Evolutionary conservation across 2,329 filamentous ascomycete species (phyloP).

Genomic region (Ceratocystis lukuohia): DNA sequence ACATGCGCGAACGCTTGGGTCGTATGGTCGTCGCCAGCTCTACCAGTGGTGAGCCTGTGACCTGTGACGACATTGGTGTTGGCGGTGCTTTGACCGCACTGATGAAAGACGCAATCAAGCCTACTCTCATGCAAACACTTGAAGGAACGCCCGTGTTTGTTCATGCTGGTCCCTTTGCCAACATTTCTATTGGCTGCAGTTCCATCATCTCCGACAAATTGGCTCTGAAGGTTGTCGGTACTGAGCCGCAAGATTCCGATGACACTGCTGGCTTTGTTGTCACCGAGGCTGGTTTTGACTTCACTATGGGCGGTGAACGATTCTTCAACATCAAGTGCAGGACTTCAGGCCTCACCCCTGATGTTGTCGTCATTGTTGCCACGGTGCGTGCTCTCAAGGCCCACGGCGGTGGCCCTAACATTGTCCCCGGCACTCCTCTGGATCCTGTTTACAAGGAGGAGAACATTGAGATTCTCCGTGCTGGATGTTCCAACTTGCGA

Average conservation of each 20-base stretch:
- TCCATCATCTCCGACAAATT: conserved; percentile 91
- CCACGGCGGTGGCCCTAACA: conserved; percentile 90
- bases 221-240: conserved; percentile 88
- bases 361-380: conserved; percentile 88
- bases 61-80: conserved; percentile 87
- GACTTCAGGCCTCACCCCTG: conserved; percentile 79
- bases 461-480: conserved; percentile 80
- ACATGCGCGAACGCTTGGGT: conserved; percentile 87
- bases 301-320: conserved; percentile 97
- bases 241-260: conserved; percentile 79
- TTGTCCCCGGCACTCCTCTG: conserved; percentile 74
- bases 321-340: conserved; percentile 99
- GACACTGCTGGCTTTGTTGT: conserved; percentile 75
- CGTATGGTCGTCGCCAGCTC: conserved; percentile 93
- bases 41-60: conserved; percentile 73
- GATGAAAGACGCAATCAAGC: conserved; percentile 98
- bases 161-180: conserved; percentile 93
- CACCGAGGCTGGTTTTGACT: conserved; percentile 96
- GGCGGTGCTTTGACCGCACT: conserved; percentile 85
- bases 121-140: conserved; percentile 95
- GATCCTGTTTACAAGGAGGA: conserved; percentile 81
- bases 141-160: conserved; percentile 97
- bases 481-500: conserved; percentile 82
- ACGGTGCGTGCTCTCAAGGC: conserved; percentile 94
- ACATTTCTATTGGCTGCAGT: conserved; percentile 94